A percentile compares a stretch with the other conserved stretches of the same genome.
These are phyloP conservation scores for Alternaria hordeiaustralica DNA, from an alignment of 2,329 filamentous ascomycete genomes.

Conservation along the genomic window DNA sequence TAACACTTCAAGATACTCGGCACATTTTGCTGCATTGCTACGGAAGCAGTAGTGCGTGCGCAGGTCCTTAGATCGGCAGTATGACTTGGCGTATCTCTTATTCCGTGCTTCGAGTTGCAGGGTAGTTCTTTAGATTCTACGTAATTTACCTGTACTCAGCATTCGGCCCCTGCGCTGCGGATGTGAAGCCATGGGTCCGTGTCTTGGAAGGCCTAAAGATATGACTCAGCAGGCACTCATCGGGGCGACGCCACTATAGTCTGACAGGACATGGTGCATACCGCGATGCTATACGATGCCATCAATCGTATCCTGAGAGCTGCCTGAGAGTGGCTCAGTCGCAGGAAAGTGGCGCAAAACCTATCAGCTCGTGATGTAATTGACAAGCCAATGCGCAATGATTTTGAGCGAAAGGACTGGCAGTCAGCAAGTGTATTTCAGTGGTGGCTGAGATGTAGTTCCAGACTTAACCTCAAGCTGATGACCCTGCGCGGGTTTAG, in stretches of 20 bases:
- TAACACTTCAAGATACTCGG: background rate
- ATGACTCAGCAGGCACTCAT: background rate
- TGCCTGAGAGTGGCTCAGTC: background rate
- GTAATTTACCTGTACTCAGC: background rate
- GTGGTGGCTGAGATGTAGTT: background rate
- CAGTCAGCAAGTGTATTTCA: background rate
- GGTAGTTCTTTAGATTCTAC: background rate
- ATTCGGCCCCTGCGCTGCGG: background rate
- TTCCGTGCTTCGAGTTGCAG: background rate
- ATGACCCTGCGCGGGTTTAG: background rate
- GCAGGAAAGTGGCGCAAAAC: background rate
- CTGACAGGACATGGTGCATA: background rate
- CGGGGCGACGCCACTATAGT: background rate
- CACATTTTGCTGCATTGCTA: background rate
- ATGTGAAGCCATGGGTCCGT: background rate
- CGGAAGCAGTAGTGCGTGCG: background rate
- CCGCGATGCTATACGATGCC: background rate
- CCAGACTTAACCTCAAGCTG: background rate
- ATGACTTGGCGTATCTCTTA: background rate
- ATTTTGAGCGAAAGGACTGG: background rate
- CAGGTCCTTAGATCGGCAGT: background rate
- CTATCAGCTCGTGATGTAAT: background rate
- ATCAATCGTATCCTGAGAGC: background rate
- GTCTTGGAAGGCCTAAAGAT: background rate
- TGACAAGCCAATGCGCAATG: background rate